These are phyloP conservation scores for Pholiota microspora DNA, from an alignment of 768 basidiomycete species.

Conservation along the genomic window DNA sequence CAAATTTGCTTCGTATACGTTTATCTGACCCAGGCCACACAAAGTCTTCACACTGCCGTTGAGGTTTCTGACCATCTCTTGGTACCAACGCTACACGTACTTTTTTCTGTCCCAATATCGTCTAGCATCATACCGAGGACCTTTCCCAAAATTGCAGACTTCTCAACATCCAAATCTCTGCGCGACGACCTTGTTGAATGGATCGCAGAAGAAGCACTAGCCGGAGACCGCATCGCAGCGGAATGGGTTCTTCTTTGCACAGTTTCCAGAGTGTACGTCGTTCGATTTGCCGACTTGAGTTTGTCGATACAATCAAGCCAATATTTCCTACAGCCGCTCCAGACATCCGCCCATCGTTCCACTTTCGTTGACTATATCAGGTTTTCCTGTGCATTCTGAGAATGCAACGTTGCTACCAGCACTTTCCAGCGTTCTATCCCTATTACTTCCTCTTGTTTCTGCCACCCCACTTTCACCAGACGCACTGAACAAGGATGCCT, in stretches of 20 bases:
- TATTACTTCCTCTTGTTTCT: constrained; percentile 56
- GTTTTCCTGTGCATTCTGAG: constrained; percentile 49
- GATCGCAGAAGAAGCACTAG: constrained; percentile 71
- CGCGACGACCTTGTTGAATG: constrained; percentile 62
- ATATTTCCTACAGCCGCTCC: constrained; percentile 52
- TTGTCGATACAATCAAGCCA: neutral
- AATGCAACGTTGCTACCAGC: constrained; percentile 35
- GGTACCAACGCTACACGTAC: constrained; percentile 69
- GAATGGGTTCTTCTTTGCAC: constrained; percentile 70
- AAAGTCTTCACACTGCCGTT: constrained; percentile 36
- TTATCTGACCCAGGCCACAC: neutral
- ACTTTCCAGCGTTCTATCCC: constrained; percentile 51
- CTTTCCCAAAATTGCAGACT: constrained; percentile 29
- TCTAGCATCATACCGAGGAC: constrained; percentile 36
- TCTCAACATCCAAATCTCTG: constrained; percentile 21
- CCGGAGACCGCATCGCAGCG: constrained; percentile 65
- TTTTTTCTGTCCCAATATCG: constrained; percentile 48
- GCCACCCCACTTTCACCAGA: constrained; percentile 62
- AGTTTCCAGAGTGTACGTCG: constrained; percentile 62
- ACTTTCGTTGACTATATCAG: constrained; percentile 59
- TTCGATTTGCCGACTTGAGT: neutral
- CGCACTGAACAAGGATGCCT: constrained; percentile 53
- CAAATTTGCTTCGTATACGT: no score
- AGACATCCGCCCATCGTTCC: constrained; percentile 67
- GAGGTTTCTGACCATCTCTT: constrained; percentile 34